These are phyloP conservation scores for Balansia obtecta DNA, from an alignment of 2,329 filamentous ascomycete species.

Conservation along the genomic window DNA sequence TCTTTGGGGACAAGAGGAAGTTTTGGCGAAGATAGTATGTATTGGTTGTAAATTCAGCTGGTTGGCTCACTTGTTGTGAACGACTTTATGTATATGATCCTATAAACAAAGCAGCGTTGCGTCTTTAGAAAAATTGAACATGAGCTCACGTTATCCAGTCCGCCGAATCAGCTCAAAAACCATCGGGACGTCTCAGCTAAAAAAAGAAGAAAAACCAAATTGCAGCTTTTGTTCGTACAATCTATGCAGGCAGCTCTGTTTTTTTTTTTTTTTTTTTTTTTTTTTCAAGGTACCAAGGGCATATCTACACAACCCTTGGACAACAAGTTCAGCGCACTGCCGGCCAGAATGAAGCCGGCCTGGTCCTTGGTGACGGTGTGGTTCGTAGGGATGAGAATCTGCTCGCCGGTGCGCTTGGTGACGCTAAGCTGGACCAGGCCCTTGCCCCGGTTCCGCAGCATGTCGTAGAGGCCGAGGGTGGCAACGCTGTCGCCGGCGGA, in stretches of 20 bases:
- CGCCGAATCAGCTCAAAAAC: no score
- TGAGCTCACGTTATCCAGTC: no score
- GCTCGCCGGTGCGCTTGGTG: constrained; percentile 49
- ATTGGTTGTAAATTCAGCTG: neutral
- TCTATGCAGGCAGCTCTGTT: no score
- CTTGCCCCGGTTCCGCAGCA: constrained; percentile 64
- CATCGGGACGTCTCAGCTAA: no score
- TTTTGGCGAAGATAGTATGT: neutral
- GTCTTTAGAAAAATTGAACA: no score
- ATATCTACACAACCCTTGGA: constrained; percentile 38
- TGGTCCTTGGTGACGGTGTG: constrained; percentile 86
- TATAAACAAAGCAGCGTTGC: neutral
- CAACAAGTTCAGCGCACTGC: constrained; percentile 84
- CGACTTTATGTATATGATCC: neutral
- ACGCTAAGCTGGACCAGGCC: constrained; percentile 62
- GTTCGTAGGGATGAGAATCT: constrained; percentile 61
- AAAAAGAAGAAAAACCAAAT: no score
- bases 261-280: no score
- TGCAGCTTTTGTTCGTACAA: no score
- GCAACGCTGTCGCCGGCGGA: constrained; percentile 70
- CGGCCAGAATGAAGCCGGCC: constrained; percentile 81
- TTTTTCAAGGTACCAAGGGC: no score
- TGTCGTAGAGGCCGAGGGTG: constrained; percentile 74
- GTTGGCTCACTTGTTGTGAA: no score
- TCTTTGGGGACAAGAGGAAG: neutral